Evolutionary conservation across 495 filamentous ascomycete genomes (phyloP).

Genomic region (Daldinia caldariorum): DNA sequence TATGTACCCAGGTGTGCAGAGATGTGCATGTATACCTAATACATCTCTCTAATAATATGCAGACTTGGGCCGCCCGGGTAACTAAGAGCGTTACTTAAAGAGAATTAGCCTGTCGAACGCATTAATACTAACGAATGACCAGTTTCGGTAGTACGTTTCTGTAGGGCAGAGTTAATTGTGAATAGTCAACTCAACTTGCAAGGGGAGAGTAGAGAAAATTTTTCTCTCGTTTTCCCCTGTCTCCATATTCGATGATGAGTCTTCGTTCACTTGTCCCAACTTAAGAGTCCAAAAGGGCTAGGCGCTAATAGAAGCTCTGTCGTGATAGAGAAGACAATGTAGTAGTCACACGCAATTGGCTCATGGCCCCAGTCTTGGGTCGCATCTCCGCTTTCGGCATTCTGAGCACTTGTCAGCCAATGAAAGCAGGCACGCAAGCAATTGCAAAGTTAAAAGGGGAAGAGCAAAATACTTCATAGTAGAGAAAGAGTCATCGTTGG

Average conservation of each 20-base stretch:
- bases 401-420: conserved; percentile 32
- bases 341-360: conserved; percentile 41
- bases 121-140: conserved; percentile 24
- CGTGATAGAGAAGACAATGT: conserved; percentile 44
- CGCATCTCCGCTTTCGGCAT: conserved; percentile 45
- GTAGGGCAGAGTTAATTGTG: conserved; percentile 19
- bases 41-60: background rate
- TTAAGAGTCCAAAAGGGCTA: conserved; percentile 32
- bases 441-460: conserved; percentile 39
- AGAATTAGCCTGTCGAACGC: conserved; percentile 32
- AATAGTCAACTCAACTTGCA: conserved; percentile 12
- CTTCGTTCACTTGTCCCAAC: conserved; percentile 27
- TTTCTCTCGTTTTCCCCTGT: conserved; percentile 1
- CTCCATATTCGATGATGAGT: conserved; percentile 25
- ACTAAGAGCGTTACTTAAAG: conserved; percentile 22
- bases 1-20: conserved; percentile 9
- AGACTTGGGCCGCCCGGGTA: conserved; percentile 19
- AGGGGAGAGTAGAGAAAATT: conserved; percentile 22
- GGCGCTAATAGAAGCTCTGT: conserved; percentile 44
- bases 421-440: conserved; percentile 41
- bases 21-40: conserved; percentile 5
- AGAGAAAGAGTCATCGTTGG: conserved; percentile 43
- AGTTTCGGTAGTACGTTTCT: conserved; percentile 21
- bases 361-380: conserved; percentile 34
- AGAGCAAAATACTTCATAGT: no score